These are phyloP conservation scores for Scedosporium apiospermum DNA, from an alignment of 2,329 filamentous ascomycete genomes.

Conservation along the genomic window DNA sequence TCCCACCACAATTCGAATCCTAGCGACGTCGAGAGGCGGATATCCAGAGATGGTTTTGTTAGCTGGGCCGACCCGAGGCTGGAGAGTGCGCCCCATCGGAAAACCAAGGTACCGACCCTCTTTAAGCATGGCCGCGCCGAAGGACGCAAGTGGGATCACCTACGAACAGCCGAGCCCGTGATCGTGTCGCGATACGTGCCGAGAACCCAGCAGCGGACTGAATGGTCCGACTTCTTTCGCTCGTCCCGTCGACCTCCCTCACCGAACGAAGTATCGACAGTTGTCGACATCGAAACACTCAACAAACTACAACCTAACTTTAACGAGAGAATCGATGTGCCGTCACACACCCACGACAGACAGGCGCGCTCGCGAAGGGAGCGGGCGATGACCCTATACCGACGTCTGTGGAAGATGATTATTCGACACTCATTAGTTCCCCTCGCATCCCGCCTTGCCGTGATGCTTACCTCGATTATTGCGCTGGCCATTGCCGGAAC, in stretches of 20 bases:
- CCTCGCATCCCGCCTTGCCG: slow-evolving; percentile 69
- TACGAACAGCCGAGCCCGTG: slow-evolving; percentile 49
- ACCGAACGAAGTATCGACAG: slow-evolving; percentile 35
- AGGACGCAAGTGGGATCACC: slow-evolving; percentile 50
- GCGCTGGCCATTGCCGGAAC: slow-evolving; percentile 70
- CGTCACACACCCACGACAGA: slow-evolving; percentile 5
- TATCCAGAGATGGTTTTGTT: slow-evolving; percentile 39
- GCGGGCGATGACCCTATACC: slow-evolving; percentile 27
- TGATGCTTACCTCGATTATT: slow-evolving; percentile 72
- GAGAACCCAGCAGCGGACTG: slow-evolving; percentile 16
- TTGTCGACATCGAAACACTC: slow-evolving; percentile 36
- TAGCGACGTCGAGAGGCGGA: slow-evolving; percentile 26
- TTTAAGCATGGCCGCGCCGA: slow-evolving; percentile 36
- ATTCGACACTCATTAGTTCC: slow-evolving; percentile 80
- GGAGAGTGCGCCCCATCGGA: slow-evolving; percentile 22
- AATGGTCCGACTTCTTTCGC: slow-evolving; percentile 44
- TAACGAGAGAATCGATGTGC: slow-evolving; percentile 17
- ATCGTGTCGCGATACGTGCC: slow-evolving; percentile 42
- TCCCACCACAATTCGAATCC: slow-evolving; percentile 34
- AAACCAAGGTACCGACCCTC: slow-evolving; percentile 32
- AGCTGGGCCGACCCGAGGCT: slow-evolving; percentile 16
- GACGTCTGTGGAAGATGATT: slow-evolving; percentile 57
- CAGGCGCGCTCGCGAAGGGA: slow-evolving; percentile 17
- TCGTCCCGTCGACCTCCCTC: slow-evolving; percentile 43
- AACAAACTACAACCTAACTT: slow-evolving; percentile 38